Evolutionary conservation across 768 basidiomycete genomes (phyloP).

Genomic region (Stropharia rugosoannulata): DNA sequence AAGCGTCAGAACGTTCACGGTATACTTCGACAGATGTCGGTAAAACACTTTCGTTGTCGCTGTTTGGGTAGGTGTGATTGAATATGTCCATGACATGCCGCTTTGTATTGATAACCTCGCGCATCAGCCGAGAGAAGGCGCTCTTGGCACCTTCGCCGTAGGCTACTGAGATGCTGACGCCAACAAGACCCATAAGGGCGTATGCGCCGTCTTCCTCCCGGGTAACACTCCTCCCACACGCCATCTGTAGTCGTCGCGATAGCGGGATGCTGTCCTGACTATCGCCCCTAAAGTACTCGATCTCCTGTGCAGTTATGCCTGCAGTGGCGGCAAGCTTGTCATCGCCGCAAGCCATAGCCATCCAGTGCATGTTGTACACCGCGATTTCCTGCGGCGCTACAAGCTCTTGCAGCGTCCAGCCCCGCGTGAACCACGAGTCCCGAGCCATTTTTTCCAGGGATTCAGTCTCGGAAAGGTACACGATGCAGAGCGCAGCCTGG

Average conservation of each 20-base stretch:
- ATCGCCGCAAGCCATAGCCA: neutral
- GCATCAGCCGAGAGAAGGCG: constrained; percentile 11
- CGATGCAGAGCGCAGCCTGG: constrained; percentile 5
- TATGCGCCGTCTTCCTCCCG: constrained; percentile 10
- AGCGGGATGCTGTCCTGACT: neutral
- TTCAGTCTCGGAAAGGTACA: constrained; percentile 5
- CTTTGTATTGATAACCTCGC: constrained; percentile 4
- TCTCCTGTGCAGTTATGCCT: constrained; percentile 1
- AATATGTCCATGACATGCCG: neutral
- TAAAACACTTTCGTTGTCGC: no score
- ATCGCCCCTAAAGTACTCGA: neutral
- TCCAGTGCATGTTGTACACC: constrained; percentile 9
- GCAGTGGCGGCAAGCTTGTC: neutral
- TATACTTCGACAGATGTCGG: no score
- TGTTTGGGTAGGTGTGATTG: neutral
- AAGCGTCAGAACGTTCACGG: no score
- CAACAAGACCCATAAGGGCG: constrained; percentile 10
- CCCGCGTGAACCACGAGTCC: constrained; percentile 14
- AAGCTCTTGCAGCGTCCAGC: constrained; percentile 16
- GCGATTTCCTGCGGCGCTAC: constrained; percentile 2
- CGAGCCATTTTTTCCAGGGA: neutral
- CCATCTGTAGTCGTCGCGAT: constrained; percentile 7
- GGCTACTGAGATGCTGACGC: constrained; percentile 11
- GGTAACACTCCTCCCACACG: constrained; percentile 1
- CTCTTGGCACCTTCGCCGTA: constrained; percentile 13